Evolutionary conservation across 1,139 yeast species (phyloP).

Genomic region (Pichia terricola): DNA sequence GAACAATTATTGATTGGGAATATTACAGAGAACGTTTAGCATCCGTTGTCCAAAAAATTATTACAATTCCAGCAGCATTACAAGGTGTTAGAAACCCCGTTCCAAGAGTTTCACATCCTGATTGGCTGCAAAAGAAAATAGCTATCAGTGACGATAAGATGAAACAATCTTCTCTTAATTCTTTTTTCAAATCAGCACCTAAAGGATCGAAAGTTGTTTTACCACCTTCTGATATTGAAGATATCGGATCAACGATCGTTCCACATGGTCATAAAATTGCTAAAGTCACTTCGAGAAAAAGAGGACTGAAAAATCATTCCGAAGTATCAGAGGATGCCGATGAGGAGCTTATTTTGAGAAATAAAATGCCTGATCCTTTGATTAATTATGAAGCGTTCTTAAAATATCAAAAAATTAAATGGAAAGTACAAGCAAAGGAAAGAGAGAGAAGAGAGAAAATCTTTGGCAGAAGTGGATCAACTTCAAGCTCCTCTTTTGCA

Average conservation of each 20-base stretch:
- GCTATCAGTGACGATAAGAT: conserved; percentile 50
- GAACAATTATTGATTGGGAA: conserved; percentile 86
- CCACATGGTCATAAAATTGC: conserved; percentile 19
- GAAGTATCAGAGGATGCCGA: conserved; percentile 28
- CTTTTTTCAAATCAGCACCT: conserved; percentile 43
- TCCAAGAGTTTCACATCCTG: conserved; percentile 90
- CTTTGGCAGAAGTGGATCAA: conserved; percentile 55
- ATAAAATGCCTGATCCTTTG: conserved; percentile 58
- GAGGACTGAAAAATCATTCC: conserved; percentile 26
- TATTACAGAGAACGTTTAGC: conserved; percentile 88
- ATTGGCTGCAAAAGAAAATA: conserved; percentile 72
- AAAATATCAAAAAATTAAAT: conserved; percentile 69
- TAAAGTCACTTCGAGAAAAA: conserved; percentile 38
- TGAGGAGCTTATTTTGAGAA: conserved; percentile 37
- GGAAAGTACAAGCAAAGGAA: conserved; percentile 69
- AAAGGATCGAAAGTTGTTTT: conserved; percentile 26
- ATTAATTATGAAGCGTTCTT: conserved; percentile 74
- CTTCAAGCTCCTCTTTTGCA: conserved; percentile 33
- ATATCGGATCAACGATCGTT: conserved; percentile 36
- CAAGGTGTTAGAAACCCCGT: conserved; percentile 90
- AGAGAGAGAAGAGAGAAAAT: conserved; percentile 63
- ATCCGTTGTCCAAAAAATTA: conserved; percentile 88
- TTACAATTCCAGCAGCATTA: conserved; percentile 94
- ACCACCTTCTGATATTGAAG: conserved; percentile 59
- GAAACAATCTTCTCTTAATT: conserved; percentile 58